phyloP scores from a whole-genome alignment of 2,329 filamentous ascomycete genomes.

The Hypoxylon sp. region DNA sequence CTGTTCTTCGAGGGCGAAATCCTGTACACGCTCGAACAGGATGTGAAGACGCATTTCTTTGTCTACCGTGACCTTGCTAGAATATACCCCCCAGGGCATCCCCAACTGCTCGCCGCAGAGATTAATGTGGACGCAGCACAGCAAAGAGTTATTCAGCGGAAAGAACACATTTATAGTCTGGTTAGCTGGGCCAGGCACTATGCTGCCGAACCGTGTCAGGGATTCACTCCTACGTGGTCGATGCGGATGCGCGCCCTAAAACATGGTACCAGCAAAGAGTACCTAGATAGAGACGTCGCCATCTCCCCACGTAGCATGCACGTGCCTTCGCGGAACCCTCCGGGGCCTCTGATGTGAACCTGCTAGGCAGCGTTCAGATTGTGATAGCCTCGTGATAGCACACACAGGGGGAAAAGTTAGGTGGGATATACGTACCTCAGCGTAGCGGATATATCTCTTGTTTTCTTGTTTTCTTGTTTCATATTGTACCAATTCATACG shows the following conservation, averaged over 20 bases:
- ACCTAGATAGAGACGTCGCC: background rate
- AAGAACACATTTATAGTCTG: constrained; percentile 4
- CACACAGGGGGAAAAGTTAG: background rate
- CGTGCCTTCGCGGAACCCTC: background rate
- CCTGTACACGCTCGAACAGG: constrained; percentile 31
- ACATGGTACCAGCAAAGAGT: background rate
- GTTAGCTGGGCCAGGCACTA: constrained; percentile 16
- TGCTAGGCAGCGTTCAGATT: background rate
- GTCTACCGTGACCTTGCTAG: constrained; percentile 26
- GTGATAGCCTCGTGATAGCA: background rate
- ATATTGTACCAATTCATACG: no score
- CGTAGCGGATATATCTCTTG: background rate
- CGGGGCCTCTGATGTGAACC: background rate
- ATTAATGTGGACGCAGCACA: constrained; percentile 7
- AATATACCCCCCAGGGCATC: background rate
- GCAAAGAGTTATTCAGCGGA: constrained; percentile 20
- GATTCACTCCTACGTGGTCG: constrained; percentile 24
- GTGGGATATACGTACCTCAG: background rate
- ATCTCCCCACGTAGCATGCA: background rate
- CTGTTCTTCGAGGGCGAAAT: constrained; percentile 33
- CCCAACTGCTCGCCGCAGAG: background rate
- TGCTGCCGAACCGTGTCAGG: background rate
- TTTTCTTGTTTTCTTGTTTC: background rate
- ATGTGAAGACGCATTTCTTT: constrained; percentile 18
- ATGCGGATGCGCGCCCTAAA: constrained; percentile 23